These are phyloP conservation scores for Cenchrus fungigraminus DNA, from an alignment of 176 grass and related monocot species.

Conservation along the genomic window DNA sequence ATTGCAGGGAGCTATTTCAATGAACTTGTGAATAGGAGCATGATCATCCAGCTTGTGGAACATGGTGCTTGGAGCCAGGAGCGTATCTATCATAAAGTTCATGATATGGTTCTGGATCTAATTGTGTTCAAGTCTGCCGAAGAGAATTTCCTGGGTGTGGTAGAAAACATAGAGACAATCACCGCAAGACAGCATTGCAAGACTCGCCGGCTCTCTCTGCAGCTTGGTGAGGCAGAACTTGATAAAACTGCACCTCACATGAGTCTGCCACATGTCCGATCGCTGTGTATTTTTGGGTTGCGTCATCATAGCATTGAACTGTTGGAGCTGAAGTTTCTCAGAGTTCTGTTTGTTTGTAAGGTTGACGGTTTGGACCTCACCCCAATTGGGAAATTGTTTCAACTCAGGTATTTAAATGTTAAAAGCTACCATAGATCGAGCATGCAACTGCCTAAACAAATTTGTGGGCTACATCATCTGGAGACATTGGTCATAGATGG, in stretches of 20 bases:
- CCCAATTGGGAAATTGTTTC: neutral
- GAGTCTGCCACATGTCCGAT: neutral
- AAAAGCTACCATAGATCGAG: neutral
- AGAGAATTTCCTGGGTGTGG: neutral
- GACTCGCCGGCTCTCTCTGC: neutral
- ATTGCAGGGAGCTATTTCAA: conserved; percentile 7
- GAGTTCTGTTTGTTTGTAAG: neutral
- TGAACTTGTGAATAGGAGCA: conserved; percentile 5
- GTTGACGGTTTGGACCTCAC: neutral
- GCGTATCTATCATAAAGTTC: neutral
- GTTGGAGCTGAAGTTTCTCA: neutral
- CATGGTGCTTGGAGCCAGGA: neutral
- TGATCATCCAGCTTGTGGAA: neutral
- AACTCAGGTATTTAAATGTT: neutral
- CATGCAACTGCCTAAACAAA: neutral
- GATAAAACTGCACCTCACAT: neutral
- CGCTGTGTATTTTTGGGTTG: neutral
- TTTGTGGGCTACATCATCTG: neutral
- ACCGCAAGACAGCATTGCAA: neutral
- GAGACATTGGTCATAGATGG: neutral
- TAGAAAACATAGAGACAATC: neutral
- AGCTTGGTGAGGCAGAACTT: neutral
- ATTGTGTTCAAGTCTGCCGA: neutral
- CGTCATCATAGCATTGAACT: neutral
- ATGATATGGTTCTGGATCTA: conserved; percentile 16